Evolutionary conservation across 345 rosid genomes (phyloP), one percentile per base, ranked within the genome.

Genomic region (Corymbia maculata): DNA sequence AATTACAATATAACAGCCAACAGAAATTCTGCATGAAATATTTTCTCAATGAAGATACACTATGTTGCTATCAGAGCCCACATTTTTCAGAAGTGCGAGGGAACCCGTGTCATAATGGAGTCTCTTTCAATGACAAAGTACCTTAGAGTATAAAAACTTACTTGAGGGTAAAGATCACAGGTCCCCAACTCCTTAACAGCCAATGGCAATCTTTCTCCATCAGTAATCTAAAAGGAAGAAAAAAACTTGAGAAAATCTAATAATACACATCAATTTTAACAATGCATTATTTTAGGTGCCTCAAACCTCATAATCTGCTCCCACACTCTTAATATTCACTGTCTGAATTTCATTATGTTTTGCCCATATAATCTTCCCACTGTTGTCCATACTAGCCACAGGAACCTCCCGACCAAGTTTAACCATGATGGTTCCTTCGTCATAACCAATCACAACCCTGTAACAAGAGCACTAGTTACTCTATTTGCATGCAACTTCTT

Each of bases 281-380:
- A 82, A 70, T 68, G 84, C 61, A 70, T 52, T 42, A 61, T 55
- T 51, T 24, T 6, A 85, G 53, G 79, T 87, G 44, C 61, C 85
- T 24, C 92, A 84, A 85, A 96, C 99, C 99, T 98, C 99, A 92
- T 89, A 95, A 94, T 95, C 99, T 90, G 99, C 98, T 87, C 99
- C 99, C 88, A 98, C 96, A 92, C 95, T 97, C 95, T 97, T 98
- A 91, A 98, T 95, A 92, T 98, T 98, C 86, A 97, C 98, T 86
- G 99, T 98, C 92, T 98, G 99, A 91, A 98, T 95, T 93, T 98
- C 99, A 94, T 98, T 98, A 91, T 98, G 99, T 94, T 97, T 98
- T 32, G 99, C 99, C 99, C 99, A 98, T 90, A 97, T 97, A 91
- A 98, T 97, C 93, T 98, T 98, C 88, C 99, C 99, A 88, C 98